Percentiles rank a stretch among this genome's conserved stretches.
These are phyloP conservation scores for Botrytis squamosa DNA, from an alignment of 2,329 filamentous ascomycete genomes.

Conservation along the genomic window DNA sequence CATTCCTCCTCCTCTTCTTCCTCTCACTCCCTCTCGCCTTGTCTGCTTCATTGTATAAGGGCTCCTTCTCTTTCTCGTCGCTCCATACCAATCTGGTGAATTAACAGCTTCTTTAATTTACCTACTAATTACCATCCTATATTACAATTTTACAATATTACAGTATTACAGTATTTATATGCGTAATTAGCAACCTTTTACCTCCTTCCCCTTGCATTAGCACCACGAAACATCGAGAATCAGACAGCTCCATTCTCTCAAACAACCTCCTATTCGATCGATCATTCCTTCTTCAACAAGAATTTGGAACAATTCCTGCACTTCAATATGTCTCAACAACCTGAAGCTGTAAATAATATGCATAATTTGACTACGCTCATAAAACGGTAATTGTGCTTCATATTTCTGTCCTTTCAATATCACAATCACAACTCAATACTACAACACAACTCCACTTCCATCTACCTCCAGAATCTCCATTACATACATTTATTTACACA, in stretches of 20 bases:
- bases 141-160: background rate
- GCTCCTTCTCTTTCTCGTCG: background rate
- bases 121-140: background rate
- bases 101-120: background rate
- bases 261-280: background rate
- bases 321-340: conserved; percentile 48
- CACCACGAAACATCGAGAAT: background rate
- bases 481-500: conserved; percentile 1
- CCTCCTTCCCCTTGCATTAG: conserved; percentile 8
- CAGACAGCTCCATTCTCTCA: background rate
- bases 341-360: conserved; percentile 71
- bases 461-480: background rate
- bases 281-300: conserved; percentile 2
- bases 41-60: background rate
- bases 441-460: background rate
- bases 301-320: conserved; percentile 25
- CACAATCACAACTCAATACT: conserved; percentile 2
- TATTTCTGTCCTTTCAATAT: conserved; percentile 18
- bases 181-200: background rate
- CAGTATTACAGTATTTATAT: background rate
- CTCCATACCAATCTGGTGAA: background rate
- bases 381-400: conserved; percentile 71
- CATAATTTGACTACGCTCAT: conserved; percentile 96
- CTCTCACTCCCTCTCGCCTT: background rate
- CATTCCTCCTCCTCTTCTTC: background rate